Conservation (phyloP, 768 basidiomycete species). For the Tylopilus plumbeoviolaceoides region DNA sequence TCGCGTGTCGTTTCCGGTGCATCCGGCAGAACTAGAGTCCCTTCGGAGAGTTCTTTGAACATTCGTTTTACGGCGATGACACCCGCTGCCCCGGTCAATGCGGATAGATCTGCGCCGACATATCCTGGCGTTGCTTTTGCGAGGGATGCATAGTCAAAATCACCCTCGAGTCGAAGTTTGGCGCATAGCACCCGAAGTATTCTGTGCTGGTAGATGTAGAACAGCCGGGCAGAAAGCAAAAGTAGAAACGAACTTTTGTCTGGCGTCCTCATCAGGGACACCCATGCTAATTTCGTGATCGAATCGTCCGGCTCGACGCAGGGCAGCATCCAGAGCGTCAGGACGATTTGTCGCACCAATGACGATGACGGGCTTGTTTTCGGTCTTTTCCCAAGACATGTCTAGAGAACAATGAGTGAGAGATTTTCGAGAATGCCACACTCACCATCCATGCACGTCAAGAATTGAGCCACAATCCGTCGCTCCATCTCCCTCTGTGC, state of each 20-base stretch:
- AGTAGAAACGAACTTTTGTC: constrained; percentile 67
- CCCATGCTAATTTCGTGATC: constrained; percentile 98
- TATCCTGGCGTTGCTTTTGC: constrained; percentile 97
- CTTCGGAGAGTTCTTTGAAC: constrained; percentile 74
- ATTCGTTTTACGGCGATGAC: constrained; percentile 96
- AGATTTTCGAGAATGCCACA: background rate
- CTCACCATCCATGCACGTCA: constrained; percentile 98
- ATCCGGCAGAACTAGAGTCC: constrained; percentile 54
- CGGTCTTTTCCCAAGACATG: constrained; percentile 91
- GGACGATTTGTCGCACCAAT: constrained; percentile 97
- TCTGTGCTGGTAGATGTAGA: constrained; percentile 36
- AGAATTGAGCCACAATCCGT: constrained; percentile 93
- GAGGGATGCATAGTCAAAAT: constrained; percentile 80
- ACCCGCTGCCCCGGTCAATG: constrained; percentile 89
- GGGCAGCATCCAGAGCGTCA: constrained; percentile 89
- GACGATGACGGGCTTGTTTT: constrained; percentile 88
- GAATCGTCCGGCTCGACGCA: constrained; percentile 90
- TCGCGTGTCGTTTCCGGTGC: constrained; percentile 15
- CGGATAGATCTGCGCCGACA: constrained; percentile 91
- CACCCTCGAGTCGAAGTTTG: constrained; percentile 79
- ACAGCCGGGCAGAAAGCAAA: background rate
- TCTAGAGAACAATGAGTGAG: constrained; percentile 47
- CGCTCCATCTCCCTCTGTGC: constrained; percentile 98
- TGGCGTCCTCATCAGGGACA: constrained; percentile 87
- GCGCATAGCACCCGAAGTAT: constrained; percentile 84